Conservation (phyloP, 2,329 filamentous ascomycete species). For the Capronia epimyces region DNA sequence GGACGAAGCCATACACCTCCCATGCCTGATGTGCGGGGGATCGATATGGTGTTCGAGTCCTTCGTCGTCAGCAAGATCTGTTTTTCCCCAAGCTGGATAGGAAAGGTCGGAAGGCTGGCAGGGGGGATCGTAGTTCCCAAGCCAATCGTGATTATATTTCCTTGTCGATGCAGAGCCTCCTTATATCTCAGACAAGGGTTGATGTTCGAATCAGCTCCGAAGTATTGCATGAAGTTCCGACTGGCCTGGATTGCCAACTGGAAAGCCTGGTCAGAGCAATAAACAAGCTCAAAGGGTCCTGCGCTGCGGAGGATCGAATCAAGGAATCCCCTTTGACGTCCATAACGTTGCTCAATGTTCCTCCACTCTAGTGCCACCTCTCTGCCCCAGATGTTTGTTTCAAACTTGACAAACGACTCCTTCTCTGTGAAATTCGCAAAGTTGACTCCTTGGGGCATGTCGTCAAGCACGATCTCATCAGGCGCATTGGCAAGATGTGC, state of each 20-base stretch:
- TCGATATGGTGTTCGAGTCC: slow-evolving; percentile 29
- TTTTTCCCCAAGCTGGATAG: slow-evolving; percentile 29
- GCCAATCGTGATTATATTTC: slow-evolving; percentile 44
- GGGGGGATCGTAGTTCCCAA: slow-evolving; percentile 27
- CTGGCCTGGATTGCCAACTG: slow-evolving; percentile 50
- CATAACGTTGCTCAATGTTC: slow-evolving; percentile 35
- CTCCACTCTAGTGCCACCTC: slow-evolving; percentile 30
- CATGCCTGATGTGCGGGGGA: slow-evolving; percentile 36
- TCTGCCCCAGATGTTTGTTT: slow-evolving; percentile 25
- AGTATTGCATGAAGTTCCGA: slow-evolving; percentile 55
- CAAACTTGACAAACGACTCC: slow-evolving; percentile 31
- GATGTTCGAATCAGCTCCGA: slow-evolving; percentile 49
- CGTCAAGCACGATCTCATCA: slow-evolving; percentile 18
- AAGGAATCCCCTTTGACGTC: slow-evolving; percentile 49
- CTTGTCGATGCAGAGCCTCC: slow-evolving; percentile 24
- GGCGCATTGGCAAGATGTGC: slow-evolving; percentile 8
- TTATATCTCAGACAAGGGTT: slow-evolving; percentile 12
- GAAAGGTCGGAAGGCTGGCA: slow-evolving; percentile 26
- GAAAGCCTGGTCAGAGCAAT: slow-evolving; percentile 27
- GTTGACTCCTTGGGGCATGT: slow-evolving; percentile 19
- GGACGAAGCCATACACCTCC: slow-evolving; percentile 51
- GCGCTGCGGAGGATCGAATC: slow-evolving; percentile 49
- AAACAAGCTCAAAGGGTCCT: slow-evolving; percentile 28
- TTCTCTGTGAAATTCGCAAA: slow-evolving; percentile 11
- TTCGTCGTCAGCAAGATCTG: slow-evolving; percentile 9